phyloP scores from a whole-genome alignment of 179 eudicot genomes.

The Beta macrorhiza region DNA sequence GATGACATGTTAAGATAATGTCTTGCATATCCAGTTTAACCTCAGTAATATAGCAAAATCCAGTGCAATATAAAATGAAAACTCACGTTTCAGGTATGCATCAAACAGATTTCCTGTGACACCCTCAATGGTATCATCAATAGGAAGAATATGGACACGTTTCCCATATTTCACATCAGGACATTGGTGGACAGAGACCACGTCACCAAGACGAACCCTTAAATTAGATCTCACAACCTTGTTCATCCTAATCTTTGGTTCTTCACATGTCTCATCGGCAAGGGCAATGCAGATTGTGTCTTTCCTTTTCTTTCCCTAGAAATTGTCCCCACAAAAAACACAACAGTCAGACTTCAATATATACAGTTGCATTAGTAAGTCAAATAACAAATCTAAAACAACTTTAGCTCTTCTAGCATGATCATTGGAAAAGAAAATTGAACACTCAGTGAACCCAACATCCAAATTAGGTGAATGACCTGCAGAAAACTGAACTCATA shows the following conservation, averaged over 20 bases:
- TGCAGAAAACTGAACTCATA: background rate
- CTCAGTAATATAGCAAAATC: background rate
- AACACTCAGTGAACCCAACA: background rate
- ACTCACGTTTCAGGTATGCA: slow-evolving; percentile 11
- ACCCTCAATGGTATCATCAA: slow-evolving; percentile 15
- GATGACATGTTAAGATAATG: background rate
- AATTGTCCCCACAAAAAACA: background rate
- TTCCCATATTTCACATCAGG: slow-evolving; percentile 15
- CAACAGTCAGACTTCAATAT: background rate
- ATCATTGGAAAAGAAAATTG: background rate
- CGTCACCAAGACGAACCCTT: slow-evolving; percentile 56
- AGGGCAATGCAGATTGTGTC: slow-evolving; percentile 56
- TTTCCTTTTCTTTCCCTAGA: slow-evolving; percentile 52
- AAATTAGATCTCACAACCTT: slow-evolving; percentile 37
- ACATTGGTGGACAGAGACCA: slow-evolving; percentile 44
- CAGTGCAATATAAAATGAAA: background rate
- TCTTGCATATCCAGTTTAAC: background rate
- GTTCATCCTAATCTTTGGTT: slow-evolving; percentile 12
- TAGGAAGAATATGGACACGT: slow-evolving; percentile 13
- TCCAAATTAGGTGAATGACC: background rate
- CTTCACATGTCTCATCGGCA: slow-evolving; percentile 49
- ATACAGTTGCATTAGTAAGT: background rate
- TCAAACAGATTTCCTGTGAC: slow-evolving; percentile 10
- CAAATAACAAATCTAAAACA: background rate
- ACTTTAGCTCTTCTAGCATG: background rate